Evolutionary conservation across 73 alveolate genomes (phyloP).

Genomic region (Effrenium voratum): DNA sequence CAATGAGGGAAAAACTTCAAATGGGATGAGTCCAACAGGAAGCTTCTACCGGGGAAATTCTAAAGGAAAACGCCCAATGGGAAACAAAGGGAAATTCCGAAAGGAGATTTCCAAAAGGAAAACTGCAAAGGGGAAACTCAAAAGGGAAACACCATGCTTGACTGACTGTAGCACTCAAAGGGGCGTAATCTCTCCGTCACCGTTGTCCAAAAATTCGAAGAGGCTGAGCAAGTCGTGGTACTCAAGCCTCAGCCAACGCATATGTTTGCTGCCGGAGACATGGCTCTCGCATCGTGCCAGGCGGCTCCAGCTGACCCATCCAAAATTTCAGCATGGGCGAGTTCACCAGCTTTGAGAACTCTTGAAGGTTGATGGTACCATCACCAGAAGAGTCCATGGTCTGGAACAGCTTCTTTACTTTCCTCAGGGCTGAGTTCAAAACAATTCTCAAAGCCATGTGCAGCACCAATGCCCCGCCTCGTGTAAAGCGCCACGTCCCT

Average conservation of each 20-base stretch:
- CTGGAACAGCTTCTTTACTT: constrained; percentile 43
- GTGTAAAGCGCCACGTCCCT: constrained; percentile 21
- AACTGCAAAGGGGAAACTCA: too few species aligned
- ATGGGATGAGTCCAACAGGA: too few species aligned
- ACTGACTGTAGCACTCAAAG: too few species aligned
- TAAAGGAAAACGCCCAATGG: too few species aligned
- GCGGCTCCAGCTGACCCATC: constrained; percentile 50
- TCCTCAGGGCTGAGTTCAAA: neutral
- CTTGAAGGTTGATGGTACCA: constrained; percentile 50
- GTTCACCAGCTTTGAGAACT: constrained; percentile 34
- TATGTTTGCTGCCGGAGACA: neutral
- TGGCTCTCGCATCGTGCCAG: neutral
- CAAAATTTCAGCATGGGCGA: constrained; percentile 71
- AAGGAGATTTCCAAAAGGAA: too few species aligned
- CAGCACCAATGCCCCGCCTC: neutral
- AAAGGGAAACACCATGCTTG: too few species aligned
- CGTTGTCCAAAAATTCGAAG: constrained; percentile 43
- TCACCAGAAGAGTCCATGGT: constrained; percentile 42
- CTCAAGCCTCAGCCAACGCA: neutral
- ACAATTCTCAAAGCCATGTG: neutral
- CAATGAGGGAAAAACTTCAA: too few species aligned
- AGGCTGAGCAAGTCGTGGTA: constrained; percentile 34
- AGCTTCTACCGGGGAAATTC: too few species aligned
- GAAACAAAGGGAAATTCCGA: too few species aligned
- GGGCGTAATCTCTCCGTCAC: constrained; percentile 32